Conservation (phyloP, 1,284 basidiomycete species). For the Leccinum solheimii region DNA sequence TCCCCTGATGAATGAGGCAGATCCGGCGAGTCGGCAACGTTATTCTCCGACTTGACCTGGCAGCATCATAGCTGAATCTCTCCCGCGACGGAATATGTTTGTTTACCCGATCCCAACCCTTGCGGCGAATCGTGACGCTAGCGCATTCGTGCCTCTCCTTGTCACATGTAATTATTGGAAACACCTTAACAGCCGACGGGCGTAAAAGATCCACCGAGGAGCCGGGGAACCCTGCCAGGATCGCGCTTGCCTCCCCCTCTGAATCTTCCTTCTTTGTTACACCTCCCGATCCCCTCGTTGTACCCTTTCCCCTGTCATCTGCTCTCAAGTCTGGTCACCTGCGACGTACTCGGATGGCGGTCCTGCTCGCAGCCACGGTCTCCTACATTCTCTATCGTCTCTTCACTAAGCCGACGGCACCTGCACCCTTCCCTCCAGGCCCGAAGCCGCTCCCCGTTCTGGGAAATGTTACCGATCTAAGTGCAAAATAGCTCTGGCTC, state of each 20-base stretch:
- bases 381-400: conserved; percentile 23
- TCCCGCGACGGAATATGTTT: neutral
- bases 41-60: neutral
- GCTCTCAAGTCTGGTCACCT: neutral
- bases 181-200: neutral
- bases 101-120: neutral
- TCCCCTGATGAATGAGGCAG: neutral
- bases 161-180: neutral
- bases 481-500: conserved; percentile 58
- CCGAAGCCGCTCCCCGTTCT: conserved; percentile 64
- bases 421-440: conserved; percentile 53
- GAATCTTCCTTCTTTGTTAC: conserved; percentile 28
- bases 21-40: neutral
- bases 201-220: neutral
- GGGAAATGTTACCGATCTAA: conserved; percentile 62
- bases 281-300: conserved; percentile 16
- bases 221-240: neutral
- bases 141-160: neutral
- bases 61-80: neutral
- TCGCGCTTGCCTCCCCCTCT: neutral
- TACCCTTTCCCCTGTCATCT: neutral
- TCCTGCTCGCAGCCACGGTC: conserved; percentile 22
- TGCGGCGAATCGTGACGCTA: neutral
- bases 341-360: conserved; percentile 20
- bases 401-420: conserved; percentile 13